These are phyloP conservation scores for Galeopsis tetrahit DNA, from an alignment of 257 asterid genomes.

Conservation along the genomic window DNA sequence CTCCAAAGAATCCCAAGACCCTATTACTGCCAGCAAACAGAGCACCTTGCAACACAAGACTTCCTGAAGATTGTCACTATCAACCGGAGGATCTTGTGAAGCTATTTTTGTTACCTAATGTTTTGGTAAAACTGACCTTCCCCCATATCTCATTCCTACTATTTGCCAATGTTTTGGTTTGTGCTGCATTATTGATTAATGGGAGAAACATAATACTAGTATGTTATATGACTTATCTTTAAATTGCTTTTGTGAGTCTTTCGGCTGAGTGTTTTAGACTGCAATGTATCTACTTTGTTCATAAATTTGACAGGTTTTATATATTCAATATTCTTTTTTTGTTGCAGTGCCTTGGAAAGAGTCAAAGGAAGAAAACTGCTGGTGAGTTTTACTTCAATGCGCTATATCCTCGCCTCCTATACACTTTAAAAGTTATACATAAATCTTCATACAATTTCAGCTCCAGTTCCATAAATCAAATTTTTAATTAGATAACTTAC, in stretches of 20 bases:
- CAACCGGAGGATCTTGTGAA: slow-evolving; percentile 97
- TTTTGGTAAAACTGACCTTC: slow-evolving; percentile 58
- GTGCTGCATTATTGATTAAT: background rate
- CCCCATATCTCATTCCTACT: slow-evolving; percentile 3
- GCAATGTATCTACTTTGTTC: slow-evolving; percentile 16
- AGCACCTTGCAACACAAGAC: slow-evolving; percentile 69
- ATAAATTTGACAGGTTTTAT: background rate
- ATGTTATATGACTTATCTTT: slow-evolving; percentile 11
- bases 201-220: slow-evolving; percentile 4
- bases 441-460: background rate
- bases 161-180: slow-evolving; percentile 2
- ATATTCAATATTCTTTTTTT: slow-evolving; percentile 30
- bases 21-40: slow-evolving; percentile 72
- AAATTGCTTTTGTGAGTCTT: background rate
- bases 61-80: slow-evolving; percentile 98
- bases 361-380: slow-evolving; percentile 56
- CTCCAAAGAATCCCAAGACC: slow-evolving; percentile 88
- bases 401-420: background rate
- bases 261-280: background rate
- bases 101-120: slow-evolving; percentile 82
- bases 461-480: slow-evolving; percentile 12
- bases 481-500: background rate
- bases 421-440: background rate
- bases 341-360: slow-evolving; percentile 87
- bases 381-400: slow-evolving; percentile 48